These are phyloP conservation scores for Solanum clarkiae DNA, from an alignment of 257 asterid species.

Conservation along the genomic window DNA sequence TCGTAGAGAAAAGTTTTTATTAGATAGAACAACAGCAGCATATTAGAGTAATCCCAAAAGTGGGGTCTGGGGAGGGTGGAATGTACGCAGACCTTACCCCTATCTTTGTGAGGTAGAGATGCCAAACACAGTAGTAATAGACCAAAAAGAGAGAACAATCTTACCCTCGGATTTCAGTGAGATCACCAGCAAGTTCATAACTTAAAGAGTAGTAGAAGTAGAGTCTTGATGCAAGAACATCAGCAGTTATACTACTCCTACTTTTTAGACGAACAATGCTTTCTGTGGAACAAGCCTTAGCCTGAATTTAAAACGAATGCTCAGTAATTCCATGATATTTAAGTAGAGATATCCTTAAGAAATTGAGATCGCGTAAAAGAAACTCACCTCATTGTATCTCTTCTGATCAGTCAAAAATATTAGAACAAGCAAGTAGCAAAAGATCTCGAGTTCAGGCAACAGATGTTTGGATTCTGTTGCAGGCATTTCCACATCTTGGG, in stretches of 20 bases:
- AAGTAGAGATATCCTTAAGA: not conserved
- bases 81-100: too few relatives aligned
- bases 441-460: slow-evolving; percentile 61
- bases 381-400: slow-evolving; percentile 48
- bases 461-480: slow-evolving; percentile 41
- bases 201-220: slow-evolving; percentile 67
- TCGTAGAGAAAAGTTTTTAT: slow-evolving; percentile 6
- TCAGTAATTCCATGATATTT: not conserved
- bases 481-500: slow-evolving; percentile 44
- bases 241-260: slow-evolving; percentile 56
- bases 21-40: not conserved
- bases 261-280: slow-evolving; percentile 54
- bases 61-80: too few relatives aligned
- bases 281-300: slow-evolving; percentile 69
- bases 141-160: not conserved
- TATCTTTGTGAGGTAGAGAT: too few relatives aligned
- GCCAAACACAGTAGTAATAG: not conserved
- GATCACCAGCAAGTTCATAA: slow-evolving; percentile 70
- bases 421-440: slow-evolving; percentile 55
- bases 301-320: slow-evolving; percentile 26
- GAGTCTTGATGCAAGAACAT: slow-evolving; percentile 70
- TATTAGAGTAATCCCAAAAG: too few relatives aligned
- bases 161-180: slow-evolving; percentile 75
- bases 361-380: not conserved
- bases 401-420: slow-evolving; percentile 61